phyloP scores from a whole-genome alignment of 352 stramenopile genomes.

The Bremia lactucae region DNA sequence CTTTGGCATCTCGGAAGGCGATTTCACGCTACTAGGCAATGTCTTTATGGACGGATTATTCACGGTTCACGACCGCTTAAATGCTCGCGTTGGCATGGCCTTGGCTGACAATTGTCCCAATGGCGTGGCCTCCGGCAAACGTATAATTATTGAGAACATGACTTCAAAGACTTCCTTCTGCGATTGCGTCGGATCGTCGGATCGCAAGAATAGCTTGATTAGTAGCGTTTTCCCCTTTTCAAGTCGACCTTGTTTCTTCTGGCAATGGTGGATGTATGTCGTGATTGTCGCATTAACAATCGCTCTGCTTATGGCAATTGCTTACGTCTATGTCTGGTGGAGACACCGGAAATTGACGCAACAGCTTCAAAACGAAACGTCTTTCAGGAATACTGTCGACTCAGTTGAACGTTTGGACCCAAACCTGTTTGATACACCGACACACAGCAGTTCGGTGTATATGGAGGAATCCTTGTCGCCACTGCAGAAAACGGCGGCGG shows the following conservation, averaged over 20 bases:
- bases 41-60: constrained; percentile 83
- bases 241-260: constrained; percentile 74
- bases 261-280: constrained; percentile 85
- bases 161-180: constrained; percentile 34
- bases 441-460: constrained; percentile 20
- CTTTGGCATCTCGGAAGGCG: constrained; percentile 73
- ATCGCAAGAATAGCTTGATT: constrained; percentile 52
- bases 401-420: constrained; percentile 21
- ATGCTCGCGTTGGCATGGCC: constrained; percentile 41
- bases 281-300: constrained; percentile 46
- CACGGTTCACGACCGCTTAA: constrained; percentile 65
- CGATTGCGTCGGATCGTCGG: constrained; percentile 46
- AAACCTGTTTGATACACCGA: constrained; percentile 29
- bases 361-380: constrained; percentile 27
- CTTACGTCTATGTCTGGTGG: constrained; percentile 41
- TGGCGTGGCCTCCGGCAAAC: constrained; percentile 54
- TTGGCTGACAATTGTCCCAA: constrained; percentile 69
- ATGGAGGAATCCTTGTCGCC: constrained; percentile 12
- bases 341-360: constrained; percentile 42
- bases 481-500: no score
- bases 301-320: constrained; percentile 38
- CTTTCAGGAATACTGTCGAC: no score
- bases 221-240: constrained; percentile 49
- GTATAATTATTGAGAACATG: constrained; percentile 40
- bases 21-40: constrained; percentile 63